phyloP scores from a whole-genome alignment of 2,329 filamentous ascomycete genomes.

The Calonectria pteridis region DNA sequence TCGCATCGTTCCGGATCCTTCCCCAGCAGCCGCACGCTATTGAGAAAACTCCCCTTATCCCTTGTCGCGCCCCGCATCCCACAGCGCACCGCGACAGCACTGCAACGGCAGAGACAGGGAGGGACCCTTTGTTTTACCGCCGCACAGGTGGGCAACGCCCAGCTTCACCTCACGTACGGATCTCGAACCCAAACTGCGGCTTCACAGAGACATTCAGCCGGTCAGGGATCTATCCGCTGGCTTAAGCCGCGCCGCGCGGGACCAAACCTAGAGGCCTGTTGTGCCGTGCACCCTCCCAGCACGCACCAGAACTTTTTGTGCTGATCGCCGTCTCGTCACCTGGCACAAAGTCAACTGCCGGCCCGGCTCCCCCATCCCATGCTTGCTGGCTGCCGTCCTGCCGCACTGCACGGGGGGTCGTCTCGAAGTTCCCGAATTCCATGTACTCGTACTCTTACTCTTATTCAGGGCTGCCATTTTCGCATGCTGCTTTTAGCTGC shows the following conservation, averaged over 20 bases:
- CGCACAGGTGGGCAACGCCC: not conserved
- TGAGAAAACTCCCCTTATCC: not conserved
- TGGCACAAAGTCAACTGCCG: not conserved
- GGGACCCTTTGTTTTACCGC: not conserved
- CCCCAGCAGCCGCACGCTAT: slow-evolving; percentile 10
- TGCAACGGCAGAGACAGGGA: not conserved
- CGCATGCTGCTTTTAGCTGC: not conserved
- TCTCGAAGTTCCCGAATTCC: not conserved
- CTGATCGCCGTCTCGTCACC: not conserved
- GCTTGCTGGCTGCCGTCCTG: not conserved
- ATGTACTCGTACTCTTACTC: slow-evolving; percentile 26
- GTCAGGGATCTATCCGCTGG: slow-evolving; percentile 1
- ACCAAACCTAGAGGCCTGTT: not conserved
- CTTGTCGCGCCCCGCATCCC: slow-evolving; percentile 8
- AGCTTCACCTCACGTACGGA: not conserved
- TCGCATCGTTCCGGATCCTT: slow-evolving; percentile 18
- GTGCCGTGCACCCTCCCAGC: not conserved
- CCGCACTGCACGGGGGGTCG: not conserved
- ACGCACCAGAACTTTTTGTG: not conserved
- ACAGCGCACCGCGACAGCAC: not conserved
- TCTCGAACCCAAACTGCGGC: not conserved
- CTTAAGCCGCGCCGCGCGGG: not conserved
- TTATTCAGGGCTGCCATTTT: slow-evolving; percentile 15
- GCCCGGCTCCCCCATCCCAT: slow-evolving; percentile 1
- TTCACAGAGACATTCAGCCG: not conserved